These are phyloP conservation scores for Otatea glauca DNA, from an alignment of 176 grass and related monocot genomes.

Conservation along the genomic window DNA sequence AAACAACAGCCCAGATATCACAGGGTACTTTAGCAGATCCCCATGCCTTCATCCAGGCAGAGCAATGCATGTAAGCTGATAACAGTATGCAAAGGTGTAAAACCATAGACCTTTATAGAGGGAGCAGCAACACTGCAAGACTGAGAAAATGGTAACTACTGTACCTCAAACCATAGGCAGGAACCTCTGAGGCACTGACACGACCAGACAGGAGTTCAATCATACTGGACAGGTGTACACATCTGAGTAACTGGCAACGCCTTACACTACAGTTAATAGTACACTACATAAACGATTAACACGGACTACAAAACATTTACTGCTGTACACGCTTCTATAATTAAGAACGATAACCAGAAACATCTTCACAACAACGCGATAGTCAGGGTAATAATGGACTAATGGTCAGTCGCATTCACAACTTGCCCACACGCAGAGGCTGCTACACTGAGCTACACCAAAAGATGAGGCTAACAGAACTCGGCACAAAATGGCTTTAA, in stretches of 20 bases:
- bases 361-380: constrained; percentile 31
- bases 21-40: not conserved
- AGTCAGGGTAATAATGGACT: not conserved
- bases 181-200: constrained; percentile 31
- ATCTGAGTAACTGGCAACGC: constrained; percentile 1
- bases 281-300: constrained; percentile 38
- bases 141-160: not conserved
- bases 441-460: constrained; percentile 23
- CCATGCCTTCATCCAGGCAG: not conserved
- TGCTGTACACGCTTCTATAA: constrained; percentile 59
- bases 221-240: constrained; percentile 28
- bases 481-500: not conserved
- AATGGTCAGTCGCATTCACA: constrained; percentile 5
- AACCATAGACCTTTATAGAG: not conserved
- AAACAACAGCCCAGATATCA: not conserved
- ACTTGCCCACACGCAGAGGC: constrained; percentile 14
- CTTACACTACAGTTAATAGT: constrained; percentile 43
- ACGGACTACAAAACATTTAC: constrained; percentile 42
- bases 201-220: constrained; percentile 21
- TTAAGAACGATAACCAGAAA: constrained; percentile 28
- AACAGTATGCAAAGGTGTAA: not conserved
- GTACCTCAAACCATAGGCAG: constrained; percentile 29
- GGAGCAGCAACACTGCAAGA: not conserved
- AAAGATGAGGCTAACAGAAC: constrained; percentile 12
- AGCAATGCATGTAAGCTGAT: not conserved